Conservation (phyloP, 257 asterid species). For the Asclepias syriaca region DNA sequence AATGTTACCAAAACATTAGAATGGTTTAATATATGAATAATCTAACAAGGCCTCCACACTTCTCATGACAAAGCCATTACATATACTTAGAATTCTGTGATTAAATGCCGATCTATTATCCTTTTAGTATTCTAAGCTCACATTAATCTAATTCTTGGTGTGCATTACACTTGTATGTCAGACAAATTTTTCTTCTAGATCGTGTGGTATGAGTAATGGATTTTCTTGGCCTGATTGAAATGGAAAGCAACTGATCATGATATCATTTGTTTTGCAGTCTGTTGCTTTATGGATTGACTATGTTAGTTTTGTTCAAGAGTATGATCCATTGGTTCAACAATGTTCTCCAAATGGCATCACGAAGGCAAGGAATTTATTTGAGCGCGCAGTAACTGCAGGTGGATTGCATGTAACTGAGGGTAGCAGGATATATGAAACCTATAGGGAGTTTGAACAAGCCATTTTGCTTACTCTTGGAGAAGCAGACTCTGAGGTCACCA, state of each 20-base stretch:
- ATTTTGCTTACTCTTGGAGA: slow-evolving; percentile 51
- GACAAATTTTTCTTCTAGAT: background rate
- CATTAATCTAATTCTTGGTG: background rate
- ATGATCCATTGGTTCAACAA: slow-evolving; percentile 54
- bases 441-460: slow-evolving; percentile 82
- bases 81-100: background rate
- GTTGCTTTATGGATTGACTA: slow-evolving; percentile 89
- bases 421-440: slow-evolving; percentile 74
- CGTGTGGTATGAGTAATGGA: background rate
- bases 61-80: background rate
- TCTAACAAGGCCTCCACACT: background rate
- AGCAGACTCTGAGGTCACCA: slow-evolving; percentile 48
- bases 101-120: background rate
- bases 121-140: background rate
- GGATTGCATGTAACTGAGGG: slow-evolving; percentile 90
- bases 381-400: slow-evolving; percentile 84
- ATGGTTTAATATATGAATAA: background rate
- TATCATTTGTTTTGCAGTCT: slow-evolving; percentile 57
- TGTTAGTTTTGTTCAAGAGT: slow-evolving; percentile 70
- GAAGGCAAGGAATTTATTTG: slow-evolving; percentile 74
- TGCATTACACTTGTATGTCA: background rate
- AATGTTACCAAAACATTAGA: background rate
- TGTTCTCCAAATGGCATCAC: slow-evolving; percentile 60
- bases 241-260: slow-evolving; percentile 17
- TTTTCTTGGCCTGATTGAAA: background rate